Base-by-base conservation (phyloP, 139 green algal species). In the Mychonastes homosphaera region DNA sequence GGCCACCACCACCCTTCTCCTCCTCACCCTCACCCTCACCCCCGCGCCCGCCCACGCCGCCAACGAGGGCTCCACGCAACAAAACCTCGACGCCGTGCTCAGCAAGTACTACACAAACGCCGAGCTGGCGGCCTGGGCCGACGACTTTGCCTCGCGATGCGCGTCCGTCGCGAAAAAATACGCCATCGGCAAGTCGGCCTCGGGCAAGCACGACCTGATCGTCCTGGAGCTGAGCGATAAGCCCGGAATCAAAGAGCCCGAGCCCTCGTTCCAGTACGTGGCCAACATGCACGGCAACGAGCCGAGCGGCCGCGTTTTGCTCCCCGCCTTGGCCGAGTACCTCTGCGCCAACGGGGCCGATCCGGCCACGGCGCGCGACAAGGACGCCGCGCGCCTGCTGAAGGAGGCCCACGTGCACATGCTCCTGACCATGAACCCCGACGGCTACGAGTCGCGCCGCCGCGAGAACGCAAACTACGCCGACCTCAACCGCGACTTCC, bases 401-500 rank as follows among this genome's bases (percentile, higher is more conserved):
- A 29, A 78, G 1, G 57, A 52, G 15, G 61, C 88, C 59, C 63
- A 86, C 56, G 64, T 91, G 26, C 76, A 72, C 46, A 47, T 96
- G 6, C 35, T 95, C 35, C 80, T 80, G 1, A 76, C 78, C 23
- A 73, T 91, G 43, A 97, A 97, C 67, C 89, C 89, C 8, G 89
- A 97, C 62, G 89, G 89, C 10, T 97, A 92, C 63, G 60, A 59
- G 0, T 3, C 3, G n/a, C 48, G 46, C 6, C 18, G 15, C 0
- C 58, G 84, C 0, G 70, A 64, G n/a, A 92, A 91, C 56, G 60
- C 36, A n/a, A n/a, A n/a, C n/a, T n/a, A n/a, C n/a, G n/a, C n/a
- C n/a, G n/a, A 97, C 67, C 68, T 97, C 26, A 97, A 97, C 61
- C 76, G 89, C 27, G 75, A 95, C 74, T 97, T 95, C 62, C 89